Evolutionary conservation across 148 eudicot species (phyloP).

Genomic region (Camellia japonica): DNA sequence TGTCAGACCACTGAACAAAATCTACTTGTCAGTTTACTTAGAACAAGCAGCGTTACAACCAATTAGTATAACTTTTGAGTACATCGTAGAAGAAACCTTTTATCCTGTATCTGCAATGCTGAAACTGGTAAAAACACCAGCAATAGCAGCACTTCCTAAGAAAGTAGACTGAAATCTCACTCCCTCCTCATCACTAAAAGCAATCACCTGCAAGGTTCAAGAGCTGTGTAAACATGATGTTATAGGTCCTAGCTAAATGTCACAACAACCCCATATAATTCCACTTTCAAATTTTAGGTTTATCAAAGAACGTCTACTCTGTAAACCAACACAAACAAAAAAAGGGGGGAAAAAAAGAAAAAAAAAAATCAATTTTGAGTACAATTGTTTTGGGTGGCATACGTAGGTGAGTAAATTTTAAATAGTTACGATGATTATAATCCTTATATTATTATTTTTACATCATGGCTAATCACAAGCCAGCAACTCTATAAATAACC

Average conservation of each 20-base stretch:
- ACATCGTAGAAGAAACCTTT: constrained; percentile 46
- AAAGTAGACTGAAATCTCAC: constrained; percentile 96
- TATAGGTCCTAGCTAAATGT: background rate
- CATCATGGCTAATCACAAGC: background rate
- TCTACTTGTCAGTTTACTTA: constrained; percentile 20
- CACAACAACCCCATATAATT: background rate
- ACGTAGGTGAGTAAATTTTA: too few relatives aligned
- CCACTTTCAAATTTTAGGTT: background rate
- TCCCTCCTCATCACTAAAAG: constrained; percentile 98
- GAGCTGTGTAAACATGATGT: constrained; percentile 5
- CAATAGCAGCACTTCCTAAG: constrained; percentile 92
- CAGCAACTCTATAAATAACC: background rate
- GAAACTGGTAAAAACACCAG: constrained; percentile 72
- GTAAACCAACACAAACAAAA: background rate
- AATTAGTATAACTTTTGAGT: constrained; percentile 12
- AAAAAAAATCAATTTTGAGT: background rate
- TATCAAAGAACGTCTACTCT: background rate
- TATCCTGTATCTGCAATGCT: constrained; percentile 67
- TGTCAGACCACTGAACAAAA: constrained; percentile 68
- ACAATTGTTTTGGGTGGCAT: background rate
- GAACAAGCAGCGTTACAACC: background rate
- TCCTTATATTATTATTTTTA: background rate
- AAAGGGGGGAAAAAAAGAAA: too few relatives aligned
- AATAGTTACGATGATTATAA: background rate
- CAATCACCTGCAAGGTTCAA: constrained; percentile 67